Percentiles rank a stretch among this genome's conserved stretches.
Evolutionary conservation across 139 green algal genomes (phyloP).

Genomic region (Chlorella sp.): DNA sequence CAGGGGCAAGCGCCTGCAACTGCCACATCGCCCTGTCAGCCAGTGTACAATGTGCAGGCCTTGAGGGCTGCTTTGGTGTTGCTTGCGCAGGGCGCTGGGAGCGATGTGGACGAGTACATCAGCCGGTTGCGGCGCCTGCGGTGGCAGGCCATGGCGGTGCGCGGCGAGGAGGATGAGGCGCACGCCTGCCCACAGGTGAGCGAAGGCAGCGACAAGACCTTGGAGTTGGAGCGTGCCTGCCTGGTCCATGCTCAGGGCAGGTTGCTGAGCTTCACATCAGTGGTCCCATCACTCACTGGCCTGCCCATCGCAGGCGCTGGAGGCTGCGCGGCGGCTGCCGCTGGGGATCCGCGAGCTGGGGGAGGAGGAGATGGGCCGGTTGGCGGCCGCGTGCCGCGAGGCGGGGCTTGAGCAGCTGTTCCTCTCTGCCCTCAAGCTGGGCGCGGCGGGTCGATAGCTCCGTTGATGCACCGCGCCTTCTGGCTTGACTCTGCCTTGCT

Average conservation of each 20-base stretch:
- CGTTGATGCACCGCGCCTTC: too few relatives aligned
- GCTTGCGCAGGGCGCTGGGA: slow-evolving; percentile 19
- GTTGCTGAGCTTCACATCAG: too few relatives aligned
- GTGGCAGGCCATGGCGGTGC: slow-evolving; percentile 65
- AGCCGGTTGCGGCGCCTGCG: slow-evolving; percentile 36
- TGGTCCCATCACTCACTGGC: too few relatives aligned
- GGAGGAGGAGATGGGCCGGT: slow-evolving; percentile 63
- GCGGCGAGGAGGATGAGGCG: slow-evolving; percentile 31
- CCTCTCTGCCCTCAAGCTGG: slow-evolving; percentile 64
- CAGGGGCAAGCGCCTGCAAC: neutral
- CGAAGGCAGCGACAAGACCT: neutral
- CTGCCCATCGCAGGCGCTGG: slow-evolving; percentile 11
- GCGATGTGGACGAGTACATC: slow-evolving; percentile 51
- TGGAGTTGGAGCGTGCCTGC: too few relatives aligned
- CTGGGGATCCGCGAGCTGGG: slow-evolving; percentile 52
- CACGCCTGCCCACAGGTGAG: slow-evolving; percentile 1
- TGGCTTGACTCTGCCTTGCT: too few relatives aligned
- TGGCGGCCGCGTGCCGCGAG: slow-evolving; percentile 48
- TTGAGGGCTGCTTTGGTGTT: neutral
- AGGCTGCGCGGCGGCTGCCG: slow-evolving; percentile 1
- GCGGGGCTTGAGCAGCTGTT: slow-evolving; percentile 69
- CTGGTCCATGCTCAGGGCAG: too few relatives aligned
- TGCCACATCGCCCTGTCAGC: neutral
- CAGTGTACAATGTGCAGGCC: neutral
- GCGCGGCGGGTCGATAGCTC: too few relatives aligned